Evolutionary conservation across 306 rosid genomes (phyloP).

Genomic region (Sicyos edulis): DNA sequence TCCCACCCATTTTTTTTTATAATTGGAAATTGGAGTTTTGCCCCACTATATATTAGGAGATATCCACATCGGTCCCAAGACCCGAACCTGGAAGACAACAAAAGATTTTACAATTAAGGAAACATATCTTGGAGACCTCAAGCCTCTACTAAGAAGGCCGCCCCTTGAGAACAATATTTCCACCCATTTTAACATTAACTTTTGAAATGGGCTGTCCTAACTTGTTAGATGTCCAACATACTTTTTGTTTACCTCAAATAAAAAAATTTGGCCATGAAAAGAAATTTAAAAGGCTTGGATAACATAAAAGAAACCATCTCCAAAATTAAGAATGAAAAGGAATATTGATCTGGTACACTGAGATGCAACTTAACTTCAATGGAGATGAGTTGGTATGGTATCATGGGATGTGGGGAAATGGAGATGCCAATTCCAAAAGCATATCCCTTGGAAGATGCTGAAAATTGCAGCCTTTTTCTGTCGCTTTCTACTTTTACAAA

Average conservation of each 20-base stretch:
- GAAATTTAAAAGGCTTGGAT: neutral
- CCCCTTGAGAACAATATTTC: too few species aligned
- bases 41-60: too few species aligned
- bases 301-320: neutral
- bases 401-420: constrained; percentile 22
- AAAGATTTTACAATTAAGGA: too few species aligned
- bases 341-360: neutral
- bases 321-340: neutral
- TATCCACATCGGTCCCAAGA: too few species aligned
- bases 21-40: too few species aligned
- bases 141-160: too few species aligned
- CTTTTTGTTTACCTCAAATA: neutral
- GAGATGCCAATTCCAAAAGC: constrained; percentile 19
- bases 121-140: too few species aligned
- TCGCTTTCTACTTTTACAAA: constrained; percentile 17
- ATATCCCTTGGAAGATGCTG: constrained; percentile 23
- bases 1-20: neutral
- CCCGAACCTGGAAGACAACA: too few species aligned
- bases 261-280: neutral
- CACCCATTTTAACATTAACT: too few species aligned
- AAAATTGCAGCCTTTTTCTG: neutral
- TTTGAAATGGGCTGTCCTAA: constrained; percentile 15
- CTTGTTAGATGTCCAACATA: neutral
- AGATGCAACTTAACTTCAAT: constrained; percentile 2
- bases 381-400: constrained; percentile 20